phyloP scores from a whole-genome alignment of 2,329 filamentous ascomycete species.

The Lasiodiplodia sp. region DNA sequence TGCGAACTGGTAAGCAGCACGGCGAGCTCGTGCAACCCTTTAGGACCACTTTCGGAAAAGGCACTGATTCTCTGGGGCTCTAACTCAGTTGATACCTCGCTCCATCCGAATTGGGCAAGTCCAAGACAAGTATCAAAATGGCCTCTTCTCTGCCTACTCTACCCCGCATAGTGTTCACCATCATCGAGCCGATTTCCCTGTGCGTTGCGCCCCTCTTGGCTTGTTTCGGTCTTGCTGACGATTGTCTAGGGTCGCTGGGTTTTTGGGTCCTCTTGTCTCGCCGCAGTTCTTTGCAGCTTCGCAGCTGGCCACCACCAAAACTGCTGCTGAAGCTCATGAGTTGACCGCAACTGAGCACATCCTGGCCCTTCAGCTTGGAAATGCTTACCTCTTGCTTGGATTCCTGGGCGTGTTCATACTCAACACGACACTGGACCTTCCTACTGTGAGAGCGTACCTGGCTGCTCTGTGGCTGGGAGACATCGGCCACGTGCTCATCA shows the following conservation, averaged over 20 bases:
- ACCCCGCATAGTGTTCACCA: constrained; percentile 33
- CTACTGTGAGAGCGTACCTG: constrained; percentile 72
- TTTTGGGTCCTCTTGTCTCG: constrained; percentile 33
- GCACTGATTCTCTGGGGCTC: neutral
- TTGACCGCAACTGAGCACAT: constrained; percentile 47
- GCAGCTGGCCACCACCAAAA: constrained; percentile 31
- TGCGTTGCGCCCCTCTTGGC: constrained; percentile 11
- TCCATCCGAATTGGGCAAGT: neutral
- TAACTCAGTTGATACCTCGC: neutral
- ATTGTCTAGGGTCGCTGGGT: constrained; percentile 32
- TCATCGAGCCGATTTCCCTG: constrained; percentile 35
- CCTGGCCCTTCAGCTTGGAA: constrained; percentile 73
- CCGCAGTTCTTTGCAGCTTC: constrained; percentile 33
- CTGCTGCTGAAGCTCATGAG: constrained; percentile 13
- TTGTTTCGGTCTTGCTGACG: neutral
- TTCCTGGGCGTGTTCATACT: constrained; percentile 70
- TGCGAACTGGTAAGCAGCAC: neutral
- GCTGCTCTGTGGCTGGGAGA: constrained; percentile 70
- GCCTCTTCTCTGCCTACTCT: constrained; percentile 31
- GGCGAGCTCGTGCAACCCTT: neutral
- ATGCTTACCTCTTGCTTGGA: constrained; percentile 71
- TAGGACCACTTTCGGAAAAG: neutral
- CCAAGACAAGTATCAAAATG: constrained; percentile 27
- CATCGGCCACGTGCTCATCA: constrained; percentile 71
- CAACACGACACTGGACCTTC: constrained; percentile 68